Evolutionary conservation across 495 filamentous ascomycete species (phyloP).

Genomic region (Penicillium maclennaniae): DNA sequence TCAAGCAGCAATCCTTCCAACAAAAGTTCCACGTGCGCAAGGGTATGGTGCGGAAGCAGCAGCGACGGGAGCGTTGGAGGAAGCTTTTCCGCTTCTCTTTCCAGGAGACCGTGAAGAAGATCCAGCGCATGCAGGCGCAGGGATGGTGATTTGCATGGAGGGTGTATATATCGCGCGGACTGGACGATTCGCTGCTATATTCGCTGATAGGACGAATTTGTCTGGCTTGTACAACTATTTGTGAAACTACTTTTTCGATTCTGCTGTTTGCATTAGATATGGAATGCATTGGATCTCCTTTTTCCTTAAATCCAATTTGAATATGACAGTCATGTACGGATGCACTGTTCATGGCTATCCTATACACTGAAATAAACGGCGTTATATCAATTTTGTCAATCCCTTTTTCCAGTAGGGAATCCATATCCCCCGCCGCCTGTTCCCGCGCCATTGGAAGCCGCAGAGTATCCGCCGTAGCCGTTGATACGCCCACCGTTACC

Average conservation of each 20-base stretch:
- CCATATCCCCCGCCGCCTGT: slow-evolving; percentile 39
- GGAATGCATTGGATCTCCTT: slow-evolving; percentile 20
- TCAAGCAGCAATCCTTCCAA: slow-evolving; percentile 18
- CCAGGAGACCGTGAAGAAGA: slow-evolving; percentile 37
- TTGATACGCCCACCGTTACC: slow-evolving; percentile 44
- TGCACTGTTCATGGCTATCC: slow-evolving; percentile 11
- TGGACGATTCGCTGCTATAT: not conserved
- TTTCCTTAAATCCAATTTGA: not conserved
- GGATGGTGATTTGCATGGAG: slow-evolving; percentile 35
- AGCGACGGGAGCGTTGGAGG: slow-evolving; percentile 36
- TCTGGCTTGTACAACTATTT: slow-evolving; percentile 22
- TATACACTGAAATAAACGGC: slow-evolving; percentile 3
- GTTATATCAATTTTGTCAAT: slow-evolving; percentile 31
- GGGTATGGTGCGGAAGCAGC: slow-evolving; percentile 37
- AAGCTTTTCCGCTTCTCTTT: slow-evolving; percentile 45
- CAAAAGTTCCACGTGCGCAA: slow-evolving; percentile 40
- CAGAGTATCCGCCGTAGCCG: slow-evolving; percentile 51
- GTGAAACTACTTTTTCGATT: slow-evolving; percentile 4
- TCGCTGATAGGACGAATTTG: not conserved
- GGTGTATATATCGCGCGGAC: slow-evolving; percentile 20
- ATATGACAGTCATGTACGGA: not conserved
- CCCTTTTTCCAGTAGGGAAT: slow-evolving; percentile 48
- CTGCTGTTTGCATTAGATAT: slow-evolving; percentile 22
- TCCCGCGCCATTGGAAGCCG: slow-evolving; percentile 13
- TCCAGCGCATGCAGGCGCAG: slow-evolving; percentile 44